Evolutionary conservation across 2,329 filamentous ascomycete genomes (phyloP), one percentile per base, ranked within the genome.

Genomic region (Colletotrichum filicis): DNA sequence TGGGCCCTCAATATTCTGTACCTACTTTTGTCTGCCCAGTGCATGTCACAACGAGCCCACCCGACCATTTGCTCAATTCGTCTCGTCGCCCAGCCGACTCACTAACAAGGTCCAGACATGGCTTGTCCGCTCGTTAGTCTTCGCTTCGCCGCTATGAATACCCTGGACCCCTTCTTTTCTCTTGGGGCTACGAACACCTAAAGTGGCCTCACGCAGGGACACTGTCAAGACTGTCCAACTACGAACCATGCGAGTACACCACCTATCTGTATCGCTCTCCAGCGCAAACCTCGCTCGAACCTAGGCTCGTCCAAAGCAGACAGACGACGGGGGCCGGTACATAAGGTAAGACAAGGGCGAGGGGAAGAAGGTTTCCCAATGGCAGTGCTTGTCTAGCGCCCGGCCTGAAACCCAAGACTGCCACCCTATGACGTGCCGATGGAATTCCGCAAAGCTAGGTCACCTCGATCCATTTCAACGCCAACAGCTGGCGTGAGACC

Each of bases 401-500:
- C 60, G 37, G 66, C 49, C 66, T 60, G 66, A 73, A 71, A 73
- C 70, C 57, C 55, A 53, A 61, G 66, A 64, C 65, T 70, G 66
- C 42, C 55, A 65, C 42, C 32, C 22, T 65, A 73, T 70, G 70
- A 73, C 70, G 70, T 70, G 70, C 66, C 22, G 64, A 46, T 68
- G 62, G 57, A 42, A 57, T 58, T 52, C 28, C 32, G 52, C 42
- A 42, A 22, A 30, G 35, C 62, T 42, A 49, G n/a, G 26, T 46
- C 49, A 42, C 58, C 59, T 59, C 30, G 22, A n/a, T 52, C 60
- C 60, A 49, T 46, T 53, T 30, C 67, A 66, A 59, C 46, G 19
- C 55, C 55, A 66, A 46, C 52, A 24, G 32, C 42, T 65, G 46
- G 46, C 19, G 24, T 59, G 32, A 71, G 64, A 67, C 55, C 28